Conservation (phyloP, 2,329 filamentous ascomycete genomes). For the Paradendryphiella salina region DNA sequence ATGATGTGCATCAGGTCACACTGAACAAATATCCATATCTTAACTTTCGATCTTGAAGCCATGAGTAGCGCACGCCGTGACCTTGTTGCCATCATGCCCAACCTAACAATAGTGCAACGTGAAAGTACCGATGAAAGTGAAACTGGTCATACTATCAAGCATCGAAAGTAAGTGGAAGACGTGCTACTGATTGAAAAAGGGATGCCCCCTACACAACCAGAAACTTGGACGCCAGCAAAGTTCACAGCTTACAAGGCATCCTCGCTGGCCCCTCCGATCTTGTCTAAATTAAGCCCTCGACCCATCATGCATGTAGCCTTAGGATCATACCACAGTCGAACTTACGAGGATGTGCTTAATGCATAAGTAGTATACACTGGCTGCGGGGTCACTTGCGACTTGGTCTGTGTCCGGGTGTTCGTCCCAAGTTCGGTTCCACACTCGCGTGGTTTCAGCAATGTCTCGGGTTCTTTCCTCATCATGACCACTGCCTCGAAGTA, state of each 20-base stretch:
- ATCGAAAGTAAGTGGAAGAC: too few relatives aligned
- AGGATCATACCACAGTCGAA: conserved; percentile 21
- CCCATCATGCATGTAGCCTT: conserved; percentile 11
- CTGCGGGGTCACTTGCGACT: conserved; percentile 4
- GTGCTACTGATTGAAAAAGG: too few relatives aligned
- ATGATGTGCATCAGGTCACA: conserved; percentile 16
- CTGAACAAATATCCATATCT: background rate
- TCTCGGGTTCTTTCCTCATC: conserved; percentile 15
- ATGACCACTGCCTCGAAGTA: conserved; percentile 2
- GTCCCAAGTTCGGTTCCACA: conserved; percentile 15
- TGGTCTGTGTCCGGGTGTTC: conserved; percentile 16
- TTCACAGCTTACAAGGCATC: too few relatives aligned
- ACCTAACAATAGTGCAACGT: too few relatives aligned
- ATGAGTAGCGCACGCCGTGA: too few relatives aligned
- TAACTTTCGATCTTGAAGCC: too few relatives aligned
- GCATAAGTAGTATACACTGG: conserved; percentile 14
- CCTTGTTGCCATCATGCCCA: too few relatives aligned
- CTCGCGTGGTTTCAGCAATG: conserved; percentile 25
- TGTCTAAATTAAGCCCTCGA: background rate
- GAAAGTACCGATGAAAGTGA: too few relatives aligned
- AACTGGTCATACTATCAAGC: too few relatives aligned
- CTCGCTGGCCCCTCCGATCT: background rate
- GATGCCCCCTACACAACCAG: too few relatives aligned
- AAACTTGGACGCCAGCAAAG: too few relatives aligned
- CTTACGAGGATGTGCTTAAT: conserved; percentile 9